A percentile compares a stretch with the other conserved stretches of the same genome.
These are phyloP conservation scores for Bisporella sp. DNA, from an alignment of 2,329 filamentous ascomycete genomes.

Conservation along the genomic window DNA sequence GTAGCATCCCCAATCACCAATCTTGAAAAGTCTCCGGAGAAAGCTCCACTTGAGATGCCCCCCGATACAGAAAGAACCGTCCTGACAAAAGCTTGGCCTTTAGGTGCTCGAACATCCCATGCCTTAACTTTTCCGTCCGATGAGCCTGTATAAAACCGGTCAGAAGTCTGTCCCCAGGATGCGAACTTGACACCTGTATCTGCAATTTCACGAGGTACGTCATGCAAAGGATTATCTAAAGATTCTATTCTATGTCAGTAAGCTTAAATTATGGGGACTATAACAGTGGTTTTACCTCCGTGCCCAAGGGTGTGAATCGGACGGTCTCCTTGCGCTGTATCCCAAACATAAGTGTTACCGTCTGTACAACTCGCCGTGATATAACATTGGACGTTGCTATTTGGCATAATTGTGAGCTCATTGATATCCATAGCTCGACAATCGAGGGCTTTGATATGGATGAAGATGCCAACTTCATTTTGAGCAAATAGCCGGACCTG, in stretches of 20 bases:
- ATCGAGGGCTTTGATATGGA: constrained; percentile 47
- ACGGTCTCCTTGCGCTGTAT: constrained; percentile 47
- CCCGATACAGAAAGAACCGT: constrained; percentile 47
- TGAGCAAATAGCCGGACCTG: constrained; percentile 50
- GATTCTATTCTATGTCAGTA: constrained; percentile 18
- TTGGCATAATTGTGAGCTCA: constrained; percentile 51
- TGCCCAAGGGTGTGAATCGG: constrained; percentile 50
- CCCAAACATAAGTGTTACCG: constrained; percentile 57
- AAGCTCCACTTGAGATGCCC: constrained; percentile 50
- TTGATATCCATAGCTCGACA: constrained; percentile 56
- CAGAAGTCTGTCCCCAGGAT: constrained; percentile 49
- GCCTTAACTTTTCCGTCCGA: constrained; percentile 57
- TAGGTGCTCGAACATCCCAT: constrained; percentile 48
- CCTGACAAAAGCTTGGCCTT: constrained; percentile 39
- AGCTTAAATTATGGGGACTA: background rate
- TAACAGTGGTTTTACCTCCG: constrained; percentile 30
- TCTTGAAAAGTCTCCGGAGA: constrained; percentile 48
- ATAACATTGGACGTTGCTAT: constrained; percentile 42
- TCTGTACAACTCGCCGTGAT: constrained; percentile 56
- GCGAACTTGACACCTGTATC: constrained; percentile 59
- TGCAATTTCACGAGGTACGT: constrained; percentile 38
- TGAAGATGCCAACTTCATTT: constrained; percentile 32
- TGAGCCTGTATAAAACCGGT: constrained; percentile 56
- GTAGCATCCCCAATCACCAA: constrained; percentile 55
- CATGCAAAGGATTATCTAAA: constrained; percentile 22